phyloP scores from a whole-genome alignment of 805 yeast genomes.

The Tetrapisispora arboricola region DNA sequence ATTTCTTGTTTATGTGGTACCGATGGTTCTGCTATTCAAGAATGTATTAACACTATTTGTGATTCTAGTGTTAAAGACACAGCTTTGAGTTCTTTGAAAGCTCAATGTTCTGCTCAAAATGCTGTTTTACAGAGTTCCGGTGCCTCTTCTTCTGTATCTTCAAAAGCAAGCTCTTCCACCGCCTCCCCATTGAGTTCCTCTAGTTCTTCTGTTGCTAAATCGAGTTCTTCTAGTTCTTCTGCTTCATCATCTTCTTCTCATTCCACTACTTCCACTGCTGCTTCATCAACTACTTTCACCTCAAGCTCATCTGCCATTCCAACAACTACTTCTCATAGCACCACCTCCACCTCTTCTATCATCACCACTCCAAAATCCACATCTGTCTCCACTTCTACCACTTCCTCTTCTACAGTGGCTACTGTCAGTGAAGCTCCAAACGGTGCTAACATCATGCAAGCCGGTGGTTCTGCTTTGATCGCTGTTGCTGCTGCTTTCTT shows the following conservation, averaged over 20 bases:
- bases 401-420: constrained; percentile 17
- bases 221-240: constrained; percentile 24
- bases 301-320: constrained; percentile 3
- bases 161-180: constrained; percentile 28
- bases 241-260: constrained; percentile 19
- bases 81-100: constrained; percentile 52
- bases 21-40: constrained; percentile 41
- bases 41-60: constrained; percentile 60
- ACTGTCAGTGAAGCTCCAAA: constrained; percentile 31
- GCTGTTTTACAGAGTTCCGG: constrained; percentile 27
- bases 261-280: constrained; percentile 11
- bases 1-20: constrained; percentile 58
- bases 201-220: constrained; percentile 20
- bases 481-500: constrained; percentile 23
- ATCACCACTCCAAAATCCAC: constrained; percentile 33
- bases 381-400: constrained; percentile 37
- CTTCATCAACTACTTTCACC: constrained; percentile 14
- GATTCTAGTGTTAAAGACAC: constrained; percentile 35
- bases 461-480: constrained; percentile 15
- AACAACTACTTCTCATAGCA: neutral
- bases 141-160: constrained; percentile 27
- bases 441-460: constrained; percentile 20
- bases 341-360: constrained; percentile 14
- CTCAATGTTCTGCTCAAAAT: constrained; percentile 41
- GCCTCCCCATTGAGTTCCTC: constrained; percentile 25